Conservation (phyloP, 345 rosid genomes). For the Rhodamnia argentea region DNA sequence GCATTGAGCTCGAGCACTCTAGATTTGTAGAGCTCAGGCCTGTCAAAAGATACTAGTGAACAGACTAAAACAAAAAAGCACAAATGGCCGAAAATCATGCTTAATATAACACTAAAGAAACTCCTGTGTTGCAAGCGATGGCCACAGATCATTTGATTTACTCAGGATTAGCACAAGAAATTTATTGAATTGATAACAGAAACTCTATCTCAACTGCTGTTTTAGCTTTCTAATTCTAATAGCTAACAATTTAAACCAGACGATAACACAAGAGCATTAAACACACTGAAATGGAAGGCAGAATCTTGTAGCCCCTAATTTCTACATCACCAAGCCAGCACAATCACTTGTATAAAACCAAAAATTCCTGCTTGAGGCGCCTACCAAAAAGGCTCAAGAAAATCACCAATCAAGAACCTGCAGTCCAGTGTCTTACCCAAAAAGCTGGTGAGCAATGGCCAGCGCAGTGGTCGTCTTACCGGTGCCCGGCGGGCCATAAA, state of each 20-base stretch:
- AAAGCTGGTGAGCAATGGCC: conserved; percentile 91
- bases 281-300: neutral
- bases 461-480: conserved; percentile 96
- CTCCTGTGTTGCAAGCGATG: neutral
- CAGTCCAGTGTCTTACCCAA: conserved; percentile 34
- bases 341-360: neutral
- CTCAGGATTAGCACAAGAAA: neutral
- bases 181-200: neutral
- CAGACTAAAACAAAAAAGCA: neutral
- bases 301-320: neutral
- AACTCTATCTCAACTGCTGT: neutral
- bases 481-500: conserved; percentile 96
- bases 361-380: neutral
- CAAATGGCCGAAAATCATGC: neutral
- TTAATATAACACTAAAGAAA: neutral
- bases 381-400: neutral
- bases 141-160: neutral
- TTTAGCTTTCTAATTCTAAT: neutral
- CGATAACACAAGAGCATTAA: neutral
- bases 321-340: neutral
- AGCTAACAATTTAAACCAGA: neutral
- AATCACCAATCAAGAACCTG: neutral
- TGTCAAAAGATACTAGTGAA: conserved; percentile 14
- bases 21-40: conserved; percentile 88
- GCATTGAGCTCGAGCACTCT: conserved; percentile 97